Evolutionary conservation across 73 alveolate genomes (phyloP).

Genomic region (Tetrahymena elliotti): DNA sequence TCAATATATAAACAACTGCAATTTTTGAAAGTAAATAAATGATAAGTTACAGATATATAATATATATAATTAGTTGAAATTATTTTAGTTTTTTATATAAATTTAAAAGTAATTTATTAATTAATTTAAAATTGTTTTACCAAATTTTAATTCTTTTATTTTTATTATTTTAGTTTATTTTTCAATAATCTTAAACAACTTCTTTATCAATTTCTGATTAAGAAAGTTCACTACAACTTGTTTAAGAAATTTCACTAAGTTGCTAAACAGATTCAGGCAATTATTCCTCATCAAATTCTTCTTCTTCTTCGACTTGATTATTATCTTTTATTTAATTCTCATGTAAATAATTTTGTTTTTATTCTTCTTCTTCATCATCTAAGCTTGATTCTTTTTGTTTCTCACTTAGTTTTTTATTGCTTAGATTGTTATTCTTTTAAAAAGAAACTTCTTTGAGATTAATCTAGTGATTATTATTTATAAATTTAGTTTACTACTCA

Average conservation of each 20-base stretch:
- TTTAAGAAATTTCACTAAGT: not conserved
- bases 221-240: not conserved
- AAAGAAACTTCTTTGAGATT: not conserved
- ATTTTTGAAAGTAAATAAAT: too few relatives aligned
- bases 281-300: not conserved
- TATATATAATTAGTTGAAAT: too few relatives aligned
- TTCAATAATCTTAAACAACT: not conserved
- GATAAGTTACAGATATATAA: not conserved
- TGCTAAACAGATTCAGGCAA: not conserved
- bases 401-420: not conserved
- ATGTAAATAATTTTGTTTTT: too few relatives aligned
- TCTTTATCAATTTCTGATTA: not conserved
- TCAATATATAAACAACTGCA: too few relatives aligned
- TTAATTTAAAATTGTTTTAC: too few relatives aligned
- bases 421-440: not conserved
- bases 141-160: too few relatives aligned
- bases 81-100: not conserved
- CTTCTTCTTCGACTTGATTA: not conserved
- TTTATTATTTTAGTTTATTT: not conserved
- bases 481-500: not conserved
- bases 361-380: not conserved
- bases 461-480: too few relatives aligned
- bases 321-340: not conserved
- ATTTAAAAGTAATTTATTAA: too few relatives aligned
- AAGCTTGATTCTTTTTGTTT: too few relatives aligned